Conservation (phyloP, 1,284 basidiomycete species). For the Calocybe gambosa region DNA sequence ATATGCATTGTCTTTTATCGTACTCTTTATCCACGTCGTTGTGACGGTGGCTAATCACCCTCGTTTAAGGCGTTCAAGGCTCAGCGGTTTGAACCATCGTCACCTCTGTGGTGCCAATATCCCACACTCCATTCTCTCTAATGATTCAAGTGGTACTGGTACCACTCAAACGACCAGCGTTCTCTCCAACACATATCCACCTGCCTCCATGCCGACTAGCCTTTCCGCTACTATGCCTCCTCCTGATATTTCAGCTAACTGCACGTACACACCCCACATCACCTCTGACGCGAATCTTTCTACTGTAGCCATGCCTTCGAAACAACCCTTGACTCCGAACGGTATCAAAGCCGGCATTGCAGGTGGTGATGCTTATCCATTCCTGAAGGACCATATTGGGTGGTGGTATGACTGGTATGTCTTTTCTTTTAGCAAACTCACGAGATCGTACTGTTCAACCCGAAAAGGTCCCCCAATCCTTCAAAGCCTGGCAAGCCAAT, state of each 20-base stretch:
- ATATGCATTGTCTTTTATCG: background rate
- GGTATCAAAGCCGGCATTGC: conserved; percentile 38
- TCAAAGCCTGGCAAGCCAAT: conserved; percentile 30
- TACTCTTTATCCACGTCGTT: background rate
- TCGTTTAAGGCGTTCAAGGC: conserved; percentile 5
- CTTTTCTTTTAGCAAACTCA: background rate
- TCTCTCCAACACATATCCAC: background rate
- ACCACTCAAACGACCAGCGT: background rate
- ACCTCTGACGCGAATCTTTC: background rate
- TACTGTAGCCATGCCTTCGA: conserved; percentile 1
- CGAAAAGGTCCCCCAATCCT: conserved; percentile 31
- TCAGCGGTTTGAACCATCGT: conserved; percentile 11
- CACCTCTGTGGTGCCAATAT: conserved; percentile 7
- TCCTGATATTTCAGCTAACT: background rate
- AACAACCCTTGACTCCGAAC: conserved; percentile 27
- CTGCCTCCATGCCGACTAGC: background rate
- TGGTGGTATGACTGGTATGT: conserved; percentile 43
- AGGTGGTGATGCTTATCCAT: conserved; percentile 33
- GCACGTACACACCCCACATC: background rate
- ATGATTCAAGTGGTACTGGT: background rate
- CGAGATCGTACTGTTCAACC: background rate
- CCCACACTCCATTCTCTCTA: background rate
- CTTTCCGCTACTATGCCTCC: conserved; percentile 8
- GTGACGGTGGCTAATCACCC: conserved; percentile 5
- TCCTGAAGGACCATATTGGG: conserved; percentile 32